A percentile compares a stretch with the other conserved stretches of the same genome.
Evolutionary conservation across 2,329 filamentous ascomycete species (phyloP).

Genomic region (Dichotomopilus funicola): DNA sequence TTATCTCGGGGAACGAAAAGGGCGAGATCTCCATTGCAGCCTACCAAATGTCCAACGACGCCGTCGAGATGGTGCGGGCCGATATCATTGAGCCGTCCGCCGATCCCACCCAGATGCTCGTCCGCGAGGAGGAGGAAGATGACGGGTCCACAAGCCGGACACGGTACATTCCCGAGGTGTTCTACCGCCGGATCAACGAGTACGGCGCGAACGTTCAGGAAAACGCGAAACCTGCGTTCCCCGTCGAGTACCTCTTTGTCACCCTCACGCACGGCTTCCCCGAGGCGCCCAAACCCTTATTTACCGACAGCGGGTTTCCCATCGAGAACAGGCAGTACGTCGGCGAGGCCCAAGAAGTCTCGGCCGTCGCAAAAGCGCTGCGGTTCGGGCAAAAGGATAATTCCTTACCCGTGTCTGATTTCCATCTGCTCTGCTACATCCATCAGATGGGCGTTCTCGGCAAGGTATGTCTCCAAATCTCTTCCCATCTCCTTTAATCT

Average conservation of each 20-base stretch:
- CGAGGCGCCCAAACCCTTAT: conserved; percentile 67
- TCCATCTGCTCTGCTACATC: conserved; percentile 87
- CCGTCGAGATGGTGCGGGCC: conserved; percentile 93
- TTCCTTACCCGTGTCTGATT: conserved; percentile 72
- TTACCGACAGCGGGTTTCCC: conserved; percentile 69
- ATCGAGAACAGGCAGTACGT: conserved; percentile 87
- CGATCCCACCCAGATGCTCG: conserved; percentile 88
- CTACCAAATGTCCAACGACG: conserved; percentile 92
- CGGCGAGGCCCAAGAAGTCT: conserved; percentile 77
- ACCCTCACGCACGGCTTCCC: conserved; percentile 97
- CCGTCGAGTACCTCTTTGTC: conserved; percentile 91
- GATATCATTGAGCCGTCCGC: conserved; percentile 94
- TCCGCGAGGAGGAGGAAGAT: conserved; percentile 85
- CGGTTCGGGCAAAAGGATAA: conserved; percentile 51
- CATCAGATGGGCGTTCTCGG: conserved; percentile 73
- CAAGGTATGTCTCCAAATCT: conserved; percentile 52
- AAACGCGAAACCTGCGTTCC: conserved; percentile 93
- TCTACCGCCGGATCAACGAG: conserved; percentile 92
- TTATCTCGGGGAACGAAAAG: conserved; percentile 86
- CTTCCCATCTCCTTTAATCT: neutral
- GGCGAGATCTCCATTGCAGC: conserved; percentile 83
- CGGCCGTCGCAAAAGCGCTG: conserved; percentile 61
- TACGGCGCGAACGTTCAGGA: conserved; percentile 95
- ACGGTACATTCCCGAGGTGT: conserved; percentile 94
- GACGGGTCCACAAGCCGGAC: conserved; percentile 61